Base-by-base conservation (phyloP, 140 eudicot species). In the Ambrosia hybrid region DNA sequence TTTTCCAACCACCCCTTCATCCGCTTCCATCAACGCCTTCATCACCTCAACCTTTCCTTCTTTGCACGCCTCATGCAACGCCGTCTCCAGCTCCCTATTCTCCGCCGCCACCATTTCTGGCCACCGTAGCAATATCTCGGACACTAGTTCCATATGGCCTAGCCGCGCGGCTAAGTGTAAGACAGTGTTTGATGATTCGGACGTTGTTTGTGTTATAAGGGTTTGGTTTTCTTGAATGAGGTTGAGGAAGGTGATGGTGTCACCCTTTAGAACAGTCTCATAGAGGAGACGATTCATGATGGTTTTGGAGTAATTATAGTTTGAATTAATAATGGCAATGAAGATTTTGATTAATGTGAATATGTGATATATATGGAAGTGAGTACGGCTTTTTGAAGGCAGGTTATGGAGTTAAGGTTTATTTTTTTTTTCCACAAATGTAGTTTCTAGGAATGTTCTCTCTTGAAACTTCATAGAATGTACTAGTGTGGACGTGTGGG, bases 41-140 rank as follows among this genome's bases (percentile, higher is more conserved):
- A 81, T 21, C 37, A 86, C 74, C 11, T 72, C 79, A 26, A 80
- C 67, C 16, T 78, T 36, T 51, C 91, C 91, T 74, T 83, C 86
- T 58, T 80, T 77, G 43, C 91, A 86, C 34, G 91, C 91, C 62
- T 80, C 88, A 6, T 86, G 84, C 74, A 86, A 46, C 0, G 88
- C 73, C 0, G 91, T 86, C 82, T 86, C 88, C 38, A 80, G 15
- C 5, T 83, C 84, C 0, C 53, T 14, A 17, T 86, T 86, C 76
- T 80, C 88, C 12, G 53, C 70, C 2, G 3, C 12, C 51, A 72
- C 86, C 80, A 83, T 33, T 16, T 83, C 80, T 1, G 88, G 91
- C 4, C 82, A 69, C 49, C 70, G 0, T 2, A 64, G 75, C 14
- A 77, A 0, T 3, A 86, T 75, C 77, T 86, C 84, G 8, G 34